Evolutionary conservation across 768 basidiomycete species (phyloP), one percentile per base, ranked within the genome.

Genomic region (Tulasnella sp.): DNA sequence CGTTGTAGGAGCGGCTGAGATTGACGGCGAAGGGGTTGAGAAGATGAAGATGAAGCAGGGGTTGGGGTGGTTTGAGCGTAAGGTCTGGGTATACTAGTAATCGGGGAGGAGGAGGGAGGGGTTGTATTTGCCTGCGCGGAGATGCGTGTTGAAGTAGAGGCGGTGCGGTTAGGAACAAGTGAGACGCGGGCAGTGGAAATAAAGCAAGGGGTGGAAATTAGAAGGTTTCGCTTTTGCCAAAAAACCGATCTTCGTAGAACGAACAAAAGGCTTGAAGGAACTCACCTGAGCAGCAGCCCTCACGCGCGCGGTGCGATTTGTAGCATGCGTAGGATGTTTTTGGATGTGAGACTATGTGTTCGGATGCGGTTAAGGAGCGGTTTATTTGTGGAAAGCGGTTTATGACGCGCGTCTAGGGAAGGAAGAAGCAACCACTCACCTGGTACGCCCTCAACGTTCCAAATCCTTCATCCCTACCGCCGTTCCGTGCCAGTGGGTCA

Each of bases 251-350:
- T 62, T 62, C 58, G 21, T 27, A 14, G 58, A 62, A 62, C 2
- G 58, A 62, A 27, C 58, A 62, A 62, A 62, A 34, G 24, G 7
- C 31, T 62, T 24, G 24, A 34, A 27, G 24, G 31, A 62, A 62
- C 58, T n/a, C 58, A 62, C 58, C 58, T 62, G 58, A 62, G 58
- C 58, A 62, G 58, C 58, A 62, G 58, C 58, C 9, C 58, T 62
- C 24, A 62, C 58, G 27, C 58, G 58, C 31, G 58, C 58, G 24
- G 14, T 46, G 3, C 75, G 75, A n/a, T 21, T 40, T 24, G 27
- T 71, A 46, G 31, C 76, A 77, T 77, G 76, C 10, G 56, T 77
- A 8, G 62, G 76, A 48, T 73, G 62, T 18, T 40, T 71, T 77
- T 77, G 36, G 34, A 77, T 46, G 48, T 77, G 76, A n/a, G 36